Evolutionary conservation across 345 rosid genomes (phyloP).

Genomic region (Camelina neglecta): DNA sequence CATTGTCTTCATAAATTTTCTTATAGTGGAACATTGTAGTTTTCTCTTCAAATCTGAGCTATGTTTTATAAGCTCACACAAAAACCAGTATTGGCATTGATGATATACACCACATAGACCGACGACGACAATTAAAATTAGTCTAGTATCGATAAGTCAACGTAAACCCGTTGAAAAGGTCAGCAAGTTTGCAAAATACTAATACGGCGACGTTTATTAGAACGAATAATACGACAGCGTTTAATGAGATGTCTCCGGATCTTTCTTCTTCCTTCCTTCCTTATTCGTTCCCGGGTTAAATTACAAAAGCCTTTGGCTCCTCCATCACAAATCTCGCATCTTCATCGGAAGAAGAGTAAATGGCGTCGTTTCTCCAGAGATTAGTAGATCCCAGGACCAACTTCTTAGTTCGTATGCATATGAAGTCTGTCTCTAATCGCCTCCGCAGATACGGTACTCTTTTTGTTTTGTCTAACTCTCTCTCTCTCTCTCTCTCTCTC

Average conservation of each 20-base stretch:
- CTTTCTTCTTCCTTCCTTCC: constrained; percentile 21
- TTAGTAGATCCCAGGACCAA: constrained; percentile 73
- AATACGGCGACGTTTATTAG: too few relatives aligned
- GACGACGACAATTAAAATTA: too few relatives aligned
- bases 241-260: constrained; percentile 1
- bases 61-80: too few relatives aligned
- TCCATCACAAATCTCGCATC: not conserved
- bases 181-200: too few relatives aligned
- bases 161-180: too few relatives aligned
- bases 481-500: too few relatives aligned
- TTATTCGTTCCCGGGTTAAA: constrained; percentile 10
- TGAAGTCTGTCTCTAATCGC: constrained; percentile 69
- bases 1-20: not conserved
- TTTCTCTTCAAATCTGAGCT: constrained; percentile 4
- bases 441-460: constrained; percentile 70
- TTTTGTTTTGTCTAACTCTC: too few relatives aligned
- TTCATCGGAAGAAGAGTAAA: constrained; percentile 19
- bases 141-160: too few relatives aligned
- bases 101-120: too few relatives aligned
- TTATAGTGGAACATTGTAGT: not conserved
- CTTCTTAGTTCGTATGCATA: constrained; percentile 74
- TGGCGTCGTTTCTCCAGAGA: constrained; percentile 57
- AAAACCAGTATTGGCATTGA: too few relatives aligned
- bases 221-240: not conserved
- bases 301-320: not conserved